Base-by-base conservation (phyloP, 2,329 filamentous ascomycete genomes). In the Talaromyces sp. region DNA sequence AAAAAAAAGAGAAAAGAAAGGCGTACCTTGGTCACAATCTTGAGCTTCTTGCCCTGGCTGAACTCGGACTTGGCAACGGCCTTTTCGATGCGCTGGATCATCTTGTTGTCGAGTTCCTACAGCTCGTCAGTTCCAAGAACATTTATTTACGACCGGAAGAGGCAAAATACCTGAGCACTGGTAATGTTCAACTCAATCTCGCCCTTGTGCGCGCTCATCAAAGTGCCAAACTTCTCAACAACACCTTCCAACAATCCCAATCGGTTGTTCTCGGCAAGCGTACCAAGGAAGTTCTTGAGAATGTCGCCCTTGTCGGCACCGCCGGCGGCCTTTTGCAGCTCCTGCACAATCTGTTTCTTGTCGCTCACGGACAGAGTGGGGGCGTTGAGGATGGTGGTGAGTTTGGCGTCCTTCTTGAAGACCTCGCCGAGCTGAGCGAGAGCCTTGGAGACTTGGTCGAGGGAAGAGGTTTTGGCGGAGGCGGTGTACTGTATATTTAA, bases 201-300 rank as follows among this genome's bases (percentile, higher is more conserved):
- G 66, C 94, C 94, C 68, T 87, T 88, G 69, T 91, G 83, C 66
- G 94, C 94, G 71, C 91, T 86, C 83, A 97, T 96, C 72, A 99
- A 81, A 74, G 88, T 83, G 67, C 75, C 83, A 73, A 97, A 99
- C 85, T 97, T 97, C 74, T 89, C 85, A 75, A 86, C 88, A 65
- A 97, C 88, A 69, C 88, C 87, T 77, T 88, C 83, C 64, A 99
- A 84, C 65, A 94, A 82, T 66, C 88, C 87, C 68, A 99, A 83
- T 68, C 94, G 87, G 87, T 99, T 99, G 87, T 99, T 96, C 82
- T 94, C 91, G 67, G 94, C 93, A 61, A 99, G 85, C 61, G 93
- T 90, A 61, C 82, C 75, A 69, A 99, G 85, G 83, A 99, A 92
- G 85, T 97, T 95, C 87, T 94, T 92, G 78, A 97, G 81, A 65